Conservation (phyloP, 306 rosid genomes). For the Sicyos edulis region DNA sequence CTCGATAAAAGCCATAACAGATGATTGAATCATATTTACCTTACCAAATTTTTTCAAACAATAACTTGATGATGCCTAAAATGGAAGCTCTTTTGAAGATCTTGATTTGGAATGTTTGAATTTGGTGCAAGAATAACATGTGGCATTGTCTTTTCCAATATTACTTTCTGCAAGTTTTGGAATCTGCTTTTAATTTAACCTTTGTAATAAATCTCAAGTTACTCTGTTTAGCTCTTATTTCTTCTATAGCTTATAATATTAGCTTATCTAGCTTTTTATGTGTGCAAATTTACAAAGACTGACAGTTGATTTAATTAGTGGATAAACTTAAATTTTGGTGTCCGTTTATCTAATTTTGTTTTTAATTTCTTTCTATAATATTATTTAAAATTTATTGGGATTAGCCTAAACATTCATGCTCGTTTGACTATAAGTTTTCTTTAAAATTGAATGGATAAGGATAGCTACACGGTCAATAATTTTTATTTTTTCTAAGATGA, state of each 20-base stretch:
- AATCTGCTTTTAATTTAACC: background rate
- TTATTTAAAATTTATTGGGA: no score
- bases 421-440: no score
- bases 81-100: background rate
- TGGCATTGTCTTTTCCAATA: background rate
- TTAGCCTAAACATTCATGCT: no score
- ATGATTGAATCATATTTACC: background rate
- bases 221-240: background rate
- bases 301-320: no score
- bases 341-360: no score
- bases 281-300: background rate
- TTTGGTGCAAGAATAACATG: background rate
- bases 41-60: background rate
- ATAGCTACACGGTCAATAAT: no score
- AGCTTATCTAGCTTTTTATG: background rate
- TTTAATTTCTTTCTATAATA: no score
- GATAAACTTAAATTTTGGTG: no score
- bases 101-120: background rate
- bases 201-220: background rate
- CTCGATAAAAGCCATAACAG: slow-evolving; percentile 18
- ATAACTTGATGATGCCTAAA: background rate
- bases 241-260: background rate
- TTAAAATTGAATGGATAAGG: no score
- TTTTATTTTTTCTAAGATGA: no score
- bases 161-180: background rate